A percentile compares a stretch with the other conserved stretches of the same genome.
Evolutionary conservation across 1,284 basidiomycete genomes (phyloP).

Genomic region (Meira nashicola): DNA sequence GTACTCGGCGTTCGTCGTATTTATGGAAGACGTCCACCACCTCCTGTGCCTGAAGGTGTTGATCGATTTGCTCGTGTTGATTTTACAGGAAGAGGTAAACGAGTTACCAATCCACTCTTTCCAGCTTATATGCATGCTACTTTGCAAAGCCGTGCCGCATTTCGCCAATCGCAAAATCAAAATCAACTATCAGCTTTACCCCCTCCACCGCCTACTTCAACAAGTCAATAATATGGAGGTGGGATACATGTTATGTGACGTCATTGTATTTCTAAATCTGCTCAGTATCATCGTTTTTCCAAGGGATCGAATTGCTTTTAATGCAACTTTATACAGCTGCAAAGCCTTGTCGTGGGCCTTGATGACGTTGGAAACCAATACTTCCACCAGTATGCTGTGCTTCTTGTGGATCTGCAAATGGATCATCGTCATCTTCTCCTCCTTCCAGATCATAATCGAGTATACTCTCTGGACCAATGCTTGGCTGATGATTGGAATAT

Average conservation of each 20-base stretch:
- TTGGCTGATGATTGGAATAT: slow-evolving; percentile 3
- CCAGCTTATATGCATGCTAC: slow-evolving; percentile 2
- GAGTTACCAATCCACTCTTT: slow-evolving; percentile 8
- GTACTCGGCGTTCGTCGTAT: neutral
- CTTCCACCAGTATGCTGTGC: neutral
- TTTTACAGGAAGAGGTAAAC: neutral
- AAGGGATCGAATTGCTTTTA: too few relatives aligned
- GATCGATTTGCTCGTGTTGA: neutral
- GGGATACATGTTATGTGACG: too few relatives aligned
- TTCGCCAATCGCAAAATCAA: too few relatives aligned
- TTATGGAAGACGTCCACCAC: slow-evolving; percentile 2
- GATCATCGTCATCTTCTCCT: slow-evolving; percentile 14
- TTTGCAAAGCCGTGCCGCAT: neutral
- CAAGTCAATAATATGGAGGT: too few relatives aligned
- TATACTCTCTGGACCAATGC: neutral
- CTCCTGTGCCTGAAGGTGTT: neutral
- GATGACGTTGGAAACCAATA: neutral
- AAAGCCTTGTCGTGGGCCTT: slow-evolving; percentile 4
- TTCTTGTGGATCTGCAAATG: slow-evolving; percentile 14
- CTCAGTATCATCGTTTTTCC: too few relatives aligned
- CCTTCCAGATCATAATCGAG: slow-evolving; percentile 2
- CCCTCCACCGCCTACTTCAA: too few relatives aligned
- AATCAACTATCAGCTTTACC: too few relatives aligned
- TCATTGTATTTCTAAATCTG: too few relatives aligned
- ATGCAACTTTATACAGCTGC: slow-evolving; percentile 3